Percentiles rank a stretch among this genome's conserved stretches.
These are phyloP conservation scores for Russula foetens DNA, from an alignment of 768 basidiomycete species.

Conservation along the genomic window DNA sequence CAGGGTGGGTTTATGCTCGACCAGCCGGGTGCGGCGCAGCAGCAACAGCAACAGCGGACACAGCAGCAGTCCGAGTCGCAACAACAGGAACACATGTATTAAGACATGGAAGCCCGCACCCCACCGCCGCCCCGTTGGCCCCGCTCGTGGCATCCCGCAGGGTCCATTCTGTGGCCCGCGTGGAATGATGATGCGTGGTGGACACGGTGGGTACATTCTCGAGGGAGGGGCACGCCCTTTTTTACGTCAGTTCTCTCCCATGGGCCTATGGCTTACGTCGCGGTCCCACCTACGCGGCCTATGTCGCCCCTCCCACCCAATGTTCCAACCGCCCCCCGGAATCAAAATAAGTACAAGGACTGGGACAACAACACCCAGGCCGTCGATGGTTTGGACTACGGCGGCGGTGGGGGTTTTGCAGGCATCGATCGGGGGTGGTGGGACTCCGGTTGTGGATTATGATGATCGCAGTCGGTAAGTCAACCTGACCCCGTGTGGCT, in stretches of 20 bases:
- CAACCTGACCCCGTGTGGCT: not conserved
- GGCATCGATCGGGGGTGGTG: conserved; percentile 23
- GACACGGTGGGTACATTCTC: conserved; percentile 33
- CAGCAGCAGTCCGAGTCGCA: conserved; percentile 21
- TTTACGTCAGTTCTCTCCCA: not conserved
- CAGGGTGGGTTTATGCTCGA: conserved; percentile 17
- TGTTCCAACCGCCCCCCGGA: conserved; percentile 82
- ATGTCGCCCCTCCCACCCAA: conserved; percentile 81
- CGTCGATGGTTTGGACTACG: conserved; percentile 85
- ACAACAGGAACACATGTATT: conserved; percentile 46
- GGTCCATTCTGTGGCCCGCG: conserved; percentile 38
- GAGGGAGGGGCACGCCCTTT: conserved; percentile 32
- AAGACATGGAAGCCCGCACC: conserved; percentile 47
- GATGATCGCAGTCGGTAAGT: conserved; percentile 21
- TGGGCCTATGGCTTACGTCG: conserved; percentile 18
- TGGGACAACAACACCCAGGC: conserved; percentile 78
- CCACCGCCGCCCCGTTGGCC: conserved; percentile 38
- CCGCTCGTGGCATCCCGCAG: conserved; percentile 23
- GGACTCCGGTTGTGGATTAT: conserved; percentile 7
- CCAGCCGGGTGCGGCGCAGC: conserved; percentile 16
- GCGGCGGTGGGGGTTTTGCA: conserved; percentile 36
- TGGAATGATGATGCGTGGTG: conserved; percentile 36
- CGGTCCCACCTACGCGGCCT: conserved; percentile 57
- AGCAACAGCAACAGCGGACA: conserved; percentile 65
- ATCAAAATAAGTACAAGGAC: conserved; percentile 88